Evolutionary conservation across 345 rosid genomes (phyloP).

Genomic region (Heritiera littoralis): DNA sequence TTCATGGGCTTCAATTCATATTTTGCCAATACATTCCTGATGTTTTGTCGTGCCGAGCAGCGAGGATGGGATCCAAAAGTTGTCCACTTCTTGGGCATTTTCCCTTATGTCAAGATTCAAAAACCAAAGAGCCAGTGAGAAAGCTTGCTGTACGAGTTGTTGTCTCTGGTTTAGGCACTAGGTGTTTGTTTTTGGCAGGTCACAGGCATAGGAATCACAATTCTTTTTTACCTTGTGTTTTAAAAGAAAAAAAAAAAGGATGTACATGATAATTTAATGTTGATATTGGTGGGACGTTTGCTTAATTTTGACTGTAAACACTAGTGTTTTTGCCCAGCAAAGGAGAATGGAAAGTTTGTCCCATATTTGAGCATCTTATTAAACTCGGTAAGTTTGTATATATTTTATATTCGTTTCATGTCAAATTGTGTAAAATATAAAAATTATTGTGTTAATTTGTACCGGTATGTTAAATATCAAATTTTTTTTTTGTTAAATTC

Average conservation of each 20-base stretch:
- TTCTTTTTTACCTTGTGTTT: neutral
- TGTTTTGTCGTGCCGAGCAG: slow-evolving; percentile 97
- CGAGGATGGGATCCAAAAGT: slow-evolving; percentile 77
- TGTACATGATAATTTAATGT: slow-evolving; percentile 18
- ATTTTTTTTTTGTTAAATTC: too few relatives aligned
- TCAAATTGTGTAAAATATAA: too few relatives aligned
- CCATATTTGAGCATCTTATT: too few relatives aligned
- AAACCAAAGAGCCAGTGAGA: slow-evolving; percentile 72
- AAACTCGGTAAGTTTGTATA: too few relatives aligned
- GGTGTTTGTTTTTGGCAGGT: slow-evolving; percentile 20
- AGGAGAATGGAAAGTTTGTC: neutral
- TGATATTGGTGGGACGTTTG: neutral
- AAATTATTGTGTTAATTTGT: too few relatives aligned
- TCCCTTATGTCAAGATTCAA: slow-evolving; percentile 82
- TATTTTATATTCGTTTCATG: too few relatives aligned
- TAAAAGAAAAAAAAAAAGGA: neutral
- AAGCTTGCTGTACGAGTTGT: neutral
- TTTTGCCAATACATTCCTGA: slow-evolving; percentile 88
- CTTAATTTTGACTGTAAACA: neutral
- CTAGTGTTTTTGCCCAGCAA: slow-evolving; percentile 10
- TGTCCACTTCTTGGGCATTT: slow-evolving; percentile 50
- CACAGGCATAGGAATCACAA: slow-evolving; percentile 15
- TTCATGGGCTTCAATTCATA: slow-evolving; percentile 91
- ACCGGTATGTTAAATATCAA: too few relatives aligned
- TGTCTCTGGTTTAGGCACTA: neutral